Evolutionary conservation across 192 early-diverging fungal species (phyloP), one percentile per base, ranked within the genome.

Genomic region (Coemansia guatemalensis): DNA sequence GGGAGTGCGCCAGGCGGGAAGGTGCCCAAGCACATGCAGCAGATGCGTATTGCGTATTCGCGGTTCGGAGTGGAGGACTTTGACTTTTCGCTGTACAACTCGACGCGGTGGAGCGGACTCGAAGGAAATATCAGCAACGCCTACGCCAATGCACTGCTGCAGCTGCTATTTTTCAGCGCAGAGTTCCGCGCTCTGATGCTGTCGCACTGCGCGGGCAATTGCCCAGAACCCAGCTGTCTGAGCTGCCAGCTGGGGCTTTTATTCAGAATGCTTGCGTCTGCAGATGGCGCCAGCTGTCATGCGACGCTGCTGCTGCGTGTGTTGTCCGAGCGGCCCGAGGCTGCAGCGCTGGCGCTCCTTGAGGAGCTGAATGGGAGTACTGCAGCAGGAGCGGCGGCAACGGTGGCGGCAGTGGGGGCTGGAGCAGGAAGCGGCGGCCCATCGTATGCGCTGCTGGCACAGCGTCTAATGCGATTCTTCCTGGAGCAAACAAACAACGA

Each of bases 51-150:
- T 52, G 66, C 63, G 60, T 81, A 81, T 58, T 91, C 89, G 71
- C 85, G 89, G 60, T 99, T 99, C 70, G 97, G 97, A 14, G 89
- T 99, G 8, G 95, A 99, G 59, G 97, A 99, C 81, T 99, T 97
- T 83, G 97, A 99, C 71, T 99, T 99, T 85, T 95, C 89, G 76
- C 95, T 91, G 64, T 99, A 95, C 76, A 99, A 99, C 82, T 73
- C 87, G 58, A 96, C 95, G 8, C 67, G 64, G 22, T 92, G 85
- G 62, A 92, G 90, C 61, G 97, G 97, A 4, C 78, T 99, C 26
- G 97, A 99, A 63, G 95, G 94, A 8, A 85, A 96, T 69, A 91
- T 98, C 52, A 58, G 76, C 53, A 96, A 99, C 60, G 87, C 90
- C 0, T 97, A 98, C 69, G 90, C 88, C 56, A 99, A 99, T 72